Evolutionary conservation across 2,329 filamentous ascomycete species (phyloP), one percentile per base, ranked within the genome.

Genomic region (Thyridium curvatum): DNA sequence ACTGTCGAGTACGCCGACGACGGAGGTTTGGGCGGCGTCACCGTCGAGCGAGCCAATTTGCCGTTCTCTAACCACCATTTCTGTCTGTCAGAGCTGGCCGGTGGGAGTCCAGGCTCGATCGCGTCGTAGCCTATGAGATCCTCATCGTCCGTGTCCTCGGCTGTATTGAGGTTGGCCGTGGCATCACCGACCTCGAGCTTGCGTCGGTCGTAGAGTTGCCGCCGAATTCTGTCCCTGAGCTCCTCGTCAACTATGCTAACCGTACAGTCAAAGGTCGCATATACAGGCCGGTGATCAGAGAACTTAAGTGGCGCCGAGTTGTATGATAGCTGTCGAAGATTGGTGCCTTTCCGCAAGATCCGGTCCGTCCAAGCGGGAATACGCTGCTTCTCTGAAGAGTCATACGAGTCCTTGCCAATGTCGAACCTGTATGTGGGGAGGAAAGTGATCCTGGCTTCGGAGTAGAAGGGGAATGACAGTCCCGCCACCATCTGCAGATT

Each of bases 321-420:
- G 61, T 98, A 98, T 26, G 85, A 75, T 10, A 85, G 69, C 57
- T 97, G 93, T 32, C 82, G 80, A 29, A 98, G 73, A 49, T 88
- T 90, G 43, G 77, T 68, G 8, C 93, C 93, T 64, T 90, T 94
- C 42, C 86, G 83, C 8, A 98, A 66, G 34, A 98, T 85, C 30
- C 93, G 85, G 61, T 98, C 93, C 44, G 90, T 96, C 93, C 93
- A 98, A 1, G 93, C 93, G 3, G 93, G 93, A 45, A 97, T 96
- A 13, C 93, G 82, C 39, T 84, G 81, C 60, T 98, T 98, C 54
- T 97, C 91, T 75, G 91, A 96, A 9, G 85, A 91, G 59, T 98
- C 93, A 59, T 96, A 98, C 38, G 75, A 75, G 58, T 97, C 89
- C 4, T 79, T 86, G 21, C 87, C 89, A 44, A 95, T 71, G 56